Conservation (phyloP, 1,284 basidiomycete species). For the Somion occarium region DNA sequence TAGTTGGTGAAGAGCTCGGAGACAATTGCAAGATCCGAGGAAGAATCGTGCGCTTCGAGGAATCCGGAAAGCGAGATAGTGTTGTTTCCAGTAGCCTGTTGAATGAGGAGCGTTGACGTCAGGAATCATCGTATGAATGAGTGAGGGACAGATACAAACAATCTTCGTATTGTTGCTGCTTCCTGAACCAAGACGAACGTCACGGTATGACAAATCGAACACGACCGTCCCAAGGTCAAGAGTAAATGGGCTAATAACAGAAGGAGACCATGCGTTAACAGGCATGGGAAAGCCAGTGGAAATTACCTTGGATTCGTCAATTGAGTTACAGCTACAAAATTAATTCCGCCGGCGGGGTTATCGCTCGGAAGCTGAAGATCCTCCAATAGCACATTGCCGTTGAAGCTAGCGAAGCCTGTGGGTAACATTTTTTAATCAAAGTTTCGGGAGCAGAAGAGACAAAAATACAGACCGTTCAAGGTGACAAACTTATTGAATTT, state of each 20-base stretch:
- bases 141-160: constrained; percentile 28
- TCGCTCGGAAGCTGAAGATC: constrained; percentile 74
- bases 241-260: constrained; percentile 51
- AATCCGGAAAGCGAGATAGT: constrained; percentile 59
- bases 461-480: constrained; percentile 40
- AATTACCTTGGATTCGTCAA: constrained; percentile 60
- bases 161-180: constrained; percentile 45
- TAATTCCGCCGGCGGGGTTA: constrained; percentile 63
- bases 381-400: constrained; percentile 49
- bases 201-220: constrained; percentile 60
- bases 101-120: constrained; percentile 6
- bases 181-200: constrained; percentile 57
- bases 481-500: constrained; percentile 56
- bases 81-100: constrained; percentile 51
- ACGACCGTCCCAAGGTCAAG: constrained; percentile 68
- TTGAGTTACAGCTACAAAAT: constrained; percentile 55
- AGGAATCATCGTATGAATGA: not conserved
- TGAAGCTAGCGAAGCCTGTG: constrained; percentile 50
- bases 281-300: not conserved
- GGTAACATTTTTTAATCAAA: not conserved
- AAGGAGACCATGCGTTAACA: not conserved
- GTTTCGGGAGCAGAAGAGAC: not conserved
- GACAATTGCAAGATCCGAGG: constrained; percentile 45
- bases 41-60: constrained; percentile 50
- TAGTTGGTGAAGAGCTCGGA: constrained; percentile 72